Percentiles rank a stretch among this genome's conserved stretches.
Evolutionary conservation across 208 protist species (phyloP).

Genomic region (Trypanosoma rangeli): DNA sequence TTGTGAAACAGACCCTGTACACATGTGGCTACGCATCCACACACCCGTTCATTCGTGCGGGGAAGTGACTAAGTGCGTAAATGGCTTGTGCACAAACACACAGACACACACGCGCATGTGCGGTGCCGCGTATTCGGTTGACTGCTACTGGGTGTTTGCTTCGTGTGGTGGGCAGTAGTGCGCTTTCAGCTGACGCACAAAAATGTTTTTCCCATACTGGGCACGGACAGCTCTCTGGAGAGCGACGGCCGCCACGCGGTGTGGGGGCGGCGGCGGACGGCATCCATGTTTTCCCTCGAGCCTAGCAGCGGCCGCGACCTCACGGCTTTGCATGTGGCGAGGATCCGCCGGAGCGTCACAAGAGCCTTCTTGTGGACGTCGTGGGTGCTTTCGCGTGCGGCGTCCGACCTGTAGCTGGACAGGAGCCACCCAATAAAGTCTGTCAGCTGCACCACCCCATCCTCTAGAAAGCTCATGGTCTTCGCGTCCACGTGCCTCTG

Average conservation of each 20-base stretch:
- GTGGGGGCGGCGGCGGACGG: not conserved
- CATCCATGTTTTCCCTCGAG: not conserved
- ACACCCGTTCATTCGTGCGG: too few relatives aligned
- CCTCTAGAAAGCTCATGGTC: constrained; percentile 50
- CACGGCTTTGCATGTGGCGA: constrained; percentile 48
- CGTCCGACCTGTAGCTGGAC: constrained; percentile 40
- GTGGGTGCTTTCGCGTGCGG: constrained; percentile 32
- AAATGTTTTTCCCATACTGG: not conserved
- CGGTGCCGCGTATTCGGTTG: too few relatives aligned
- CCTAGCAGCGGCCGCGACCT: constrained; percentile 19
- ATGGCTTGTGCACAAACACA: too few relatives aligned
- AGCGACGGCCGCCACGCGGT: not conserved
- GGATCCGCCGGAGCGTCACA: constrained; percentile 50
- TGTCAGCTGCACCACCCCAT: constrained; percentile 34
- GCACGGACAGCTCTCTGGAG: not conserved
- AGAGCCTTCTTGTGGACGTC: constrained; percentile 52
- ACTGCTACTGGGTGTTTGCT: too few relatives aligned
- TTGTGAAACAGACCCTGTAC: too few relatives aligned
- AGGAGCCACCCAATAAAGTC: constrained; percentile 51
- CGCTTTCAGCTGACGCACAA: not conserved
- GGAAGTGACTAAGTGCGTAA: too few relatives aligned
- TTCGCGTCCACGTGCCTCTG: constrained; percentile 51
- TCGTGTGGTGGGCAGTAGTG: not conserved
- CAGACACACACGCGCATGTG: too few relatives aligned
- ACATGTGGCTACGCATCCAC: too few relatives aligned